Evolutionary conservation across 2,329 filamentous ascomycete genomes (phyloP).

Genomic region (Trichoderma sp.): DNA sequence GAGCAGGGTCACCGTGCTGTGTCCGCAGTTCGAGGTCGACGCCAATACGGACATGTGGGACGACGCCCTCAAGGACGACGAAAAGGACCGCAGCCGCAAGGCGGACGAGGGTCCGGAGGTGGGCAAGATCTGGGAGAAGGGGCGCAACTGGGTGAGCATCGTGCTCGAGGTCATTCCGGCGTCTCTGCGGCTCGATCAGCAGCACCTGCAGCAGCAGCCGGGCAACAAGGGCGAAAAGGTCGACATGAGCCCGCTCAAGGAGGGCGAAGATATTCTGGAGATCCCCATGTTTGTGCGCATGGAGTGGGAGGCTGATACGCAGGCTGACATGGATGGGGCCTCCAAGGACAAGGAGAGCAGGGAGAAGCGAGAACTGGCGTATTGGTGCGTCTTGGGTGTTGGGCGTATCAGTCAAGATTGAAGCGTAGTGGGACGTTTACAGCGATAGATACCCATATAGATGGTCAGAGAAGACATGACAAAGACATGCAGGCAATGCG

Average conservation of each 20-base stretch:
- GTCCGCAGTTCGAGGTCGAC: constrained; percentile 90
- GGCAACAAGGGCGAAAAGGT: constrained; percentile 41
- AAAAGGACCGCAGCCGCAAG: constrained; percentile 43
- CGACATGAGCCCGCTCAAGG: constrained; percentile 53
- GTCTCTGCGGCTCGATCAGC: constrained; percentile 48
- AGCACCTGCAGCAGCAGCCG: constrained; percentile 28
- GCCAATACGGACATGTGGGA: constrained; percentile 89
- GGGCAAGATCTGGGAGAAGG: constrained; percentile 94
- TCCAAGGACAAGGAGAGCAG: constrained; percentile 61
- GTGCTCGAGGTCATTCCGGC: constrained; percentile 85
- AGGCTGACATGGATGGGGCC: constrained; percentile 63
- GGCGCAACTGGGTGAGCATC: constrained; percentile 92
- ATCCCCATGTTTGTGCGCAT: constrained; percentile 92
- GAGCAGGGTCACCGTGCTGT: constrained; percentile 85
- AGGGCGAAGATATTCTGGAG: constrained; percentile 72
- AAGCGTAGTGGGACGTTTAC: constrained; percentile 28
- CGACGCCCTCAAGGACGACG: constrained; percentile 72
- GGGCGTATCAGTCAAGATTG: constrained; percentile 69
- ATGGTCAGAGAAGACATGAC: constrained; percentile 31
- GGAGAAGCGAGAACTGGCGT: constrained; percentile 86
- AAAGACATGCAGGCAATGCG: constrained; percentile 25
- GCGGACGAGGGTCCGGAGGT: constrained; percentile 67
- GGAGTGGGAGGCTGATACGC: constrained; percentile 79
- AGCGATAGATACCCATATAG: constrained; percentile 47
- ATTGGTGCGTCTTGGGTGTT: constrained; percentile 91